Base-by-base conservation (phyloP, 257 asterid genomes). In the Nicotiana benthamiana region DNA sequence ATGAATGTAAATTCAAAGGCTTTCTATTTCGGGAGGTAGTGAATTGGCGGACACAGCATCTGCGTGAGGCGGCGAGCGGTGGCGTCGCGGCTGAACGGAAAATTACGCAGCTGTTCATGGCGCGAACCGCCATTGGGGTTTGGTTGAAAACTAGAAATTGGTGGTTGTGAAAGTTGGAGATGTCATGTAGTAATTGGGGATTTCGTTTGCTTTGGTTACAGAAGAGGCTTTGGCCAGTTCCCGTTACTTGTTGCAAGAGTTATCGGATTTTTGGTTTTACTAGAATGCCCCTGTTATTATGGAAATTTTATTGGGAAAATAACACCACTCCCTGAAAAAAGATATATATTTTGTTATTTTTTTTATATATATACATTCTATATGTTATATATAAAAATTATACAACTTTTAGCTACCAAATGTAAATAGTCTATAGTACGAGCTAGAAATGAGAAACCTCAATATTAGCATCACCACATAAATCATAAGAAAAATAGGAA, bases 61-160 rank as follows among this genome's bases (percentile, higher is more conserved):
- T 80, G 65, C 89, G 85, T 43, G 88, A 43, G 70, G 89, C 76
- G 80, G 86, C 24, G 53, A 84, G 83, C 82, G 88, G 92, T 26
- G 97, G 92, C 80, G 93, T 85, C 76, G 88, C 85, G 79, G 91
- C 83, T 76, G 93, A 86, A 83, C 97, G 97, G 82, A 93, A 63
- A 53, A 91, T 67, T 32, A 87, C 80, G 85, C 85, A 85, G 89
- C 88, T 89, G 87, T 86, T 93, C 89, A 93, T 82, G 16, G 90
- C 91, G 61, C 98, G 96, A 83, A 89, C 91, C 87, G 93, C 96
- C 97, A 93, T 94, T 81, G 43, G 3, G 27, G 34, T 6, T 30
- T 5, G 48, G 36, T 0, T 1, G 48, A 6, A 6, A 79, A 46
- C 60, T 79, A 43, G n/a, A 62, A 79, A 32, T 40, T 13, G 60